Conservation (phyloP, 352 stramenopile species). For the Globisporangium iwayamae region DNA sequence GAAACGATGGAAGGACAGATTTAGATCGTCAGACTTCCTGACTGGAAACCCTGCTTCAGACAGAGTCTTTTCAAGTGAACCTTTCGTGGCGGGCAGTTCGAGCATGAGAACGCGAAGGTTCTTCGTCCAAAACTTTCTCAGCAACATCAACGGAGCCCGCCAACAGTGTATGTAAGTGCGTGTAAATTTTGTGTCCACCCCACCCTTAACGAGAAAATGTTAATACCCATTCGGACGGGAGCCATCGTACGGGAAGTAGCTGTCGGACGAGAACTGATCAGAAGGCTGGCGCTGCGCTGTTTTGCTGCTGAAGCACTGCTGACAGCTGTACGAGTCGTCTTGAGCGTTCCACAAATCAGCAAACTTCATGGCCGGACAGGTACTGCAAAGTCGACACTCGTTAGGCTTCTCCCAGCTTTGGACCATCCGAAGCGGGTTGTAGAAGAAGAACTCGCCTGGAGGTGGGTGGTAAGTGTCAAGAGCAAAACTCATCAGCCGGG, state of each 20-base stretch:
- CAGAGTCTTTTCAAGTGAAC: background rate
- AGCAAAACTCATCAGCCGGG: too few relatives aligned
- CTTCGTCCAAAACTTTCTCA: background rate
- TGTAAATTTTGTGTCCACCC: slow-evolving; percentile 9
- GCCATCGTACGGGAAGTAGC: slow-evolving; percentile 49
- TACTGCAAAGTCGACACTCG: slow-evolving; percentile 43
- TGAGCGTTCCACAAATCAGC: slow-evolving; percentile 47
- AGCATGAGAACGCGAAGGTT: too few relatives aligned
- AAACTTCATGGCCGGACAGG: slow-evolving; percentile 33
- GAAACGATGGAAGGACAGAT: slow-evolving; percentile 69
- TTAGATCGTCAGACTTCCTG: slow-evolving; percentile 16
- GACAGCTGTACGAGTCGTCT: slow-evolving; percentile 45
- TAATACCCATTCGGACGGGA: slow-evolving; percentile 28
- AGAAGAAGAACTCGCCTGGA: slow-evolving; percentile 61
- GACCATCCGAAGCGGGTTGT: slow-evolving; percentile 48
- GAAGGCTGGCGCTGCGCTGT: slow-evolving; percentile 18
- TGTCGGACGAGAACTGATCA: slow-evolving; percentile 18
- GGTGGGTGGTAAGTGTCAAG: background rate
- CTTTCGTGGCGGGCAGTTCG: too few relatives aligned
- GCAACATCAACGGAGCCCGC: background rate
- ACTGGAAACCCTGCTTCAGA: background rate
- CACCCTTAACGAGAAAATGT: background rate
- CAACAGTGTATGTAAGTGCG: background rate
- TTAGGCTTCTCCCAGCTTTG: slow-evolving; percentile 57
- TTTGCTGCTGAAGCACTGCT: slow-evolving; percentile 29